These are phyloP conservation scores for Aspergillus pseudonomiae DNA, from an alignment of 2,329 filamentous ascomycete species.

Conservation along the genomic window DNA sequence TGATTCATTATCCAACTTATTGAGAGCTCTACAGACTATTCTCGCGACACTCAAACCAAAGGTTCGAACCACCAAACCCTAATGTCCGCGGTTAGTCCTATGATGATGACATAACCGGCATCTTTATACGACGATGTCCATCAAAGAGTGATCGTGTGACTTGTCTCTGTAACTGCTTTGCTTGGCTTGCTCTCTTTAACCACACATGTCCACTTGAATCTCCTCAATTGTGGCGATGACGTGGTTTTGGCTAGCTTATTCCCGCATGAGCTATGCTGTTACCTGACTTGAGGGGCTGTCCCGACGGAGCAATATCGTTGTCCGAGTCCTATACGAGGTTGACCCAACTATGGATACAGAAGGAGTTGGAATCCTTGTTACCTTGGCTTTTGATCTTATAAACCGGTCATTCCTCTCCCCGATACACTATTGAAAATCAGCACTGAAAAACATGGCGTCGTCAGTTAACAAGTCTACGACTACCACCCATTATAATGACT, in stretches of 20 bases:
- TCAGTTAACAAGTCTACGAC: background rate
- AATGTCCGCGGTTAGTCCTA: too few relatives aligned
- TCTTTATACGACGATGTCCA: too few relatives aligned
- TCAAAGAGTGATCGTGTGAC: background rate
- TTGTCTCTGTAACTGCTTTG: background rate
- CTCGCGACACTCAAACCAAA: too few relatives aligned
- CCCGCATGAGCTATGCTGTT: background rate
- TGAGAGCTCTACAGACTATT: too few relatives aligned
- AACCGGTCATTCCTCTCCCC: background rate
- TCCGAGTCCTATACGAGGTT: background rate
- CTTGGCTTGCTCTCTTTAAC: background rate
- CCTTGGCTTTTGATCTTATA: background rate
- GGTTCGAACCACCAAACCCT: too few relatives aligned
- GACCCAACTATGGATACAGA: background rate
- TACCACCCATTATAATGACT: background rate
- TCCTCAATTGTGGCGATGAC: background rate
- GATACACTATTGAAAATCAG: background rate
- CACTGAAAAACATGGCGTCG: background rate
- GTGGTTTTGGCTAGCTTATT: background rate
- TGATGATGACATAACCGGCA: too few relatives aligned
- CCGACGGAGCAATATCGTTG: background rate
- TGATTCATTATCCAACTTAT: too few relatives aligned
- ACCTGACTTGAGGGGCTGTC: background rate
- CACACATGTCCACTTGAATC: background rate
- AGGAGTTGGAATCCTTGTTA: background rate